Evolutionary conservation across 805 yeast species (phyloP), one percentile per base, ranked within the genome.

Genomic region (Teunomyces atbi): DNA sequence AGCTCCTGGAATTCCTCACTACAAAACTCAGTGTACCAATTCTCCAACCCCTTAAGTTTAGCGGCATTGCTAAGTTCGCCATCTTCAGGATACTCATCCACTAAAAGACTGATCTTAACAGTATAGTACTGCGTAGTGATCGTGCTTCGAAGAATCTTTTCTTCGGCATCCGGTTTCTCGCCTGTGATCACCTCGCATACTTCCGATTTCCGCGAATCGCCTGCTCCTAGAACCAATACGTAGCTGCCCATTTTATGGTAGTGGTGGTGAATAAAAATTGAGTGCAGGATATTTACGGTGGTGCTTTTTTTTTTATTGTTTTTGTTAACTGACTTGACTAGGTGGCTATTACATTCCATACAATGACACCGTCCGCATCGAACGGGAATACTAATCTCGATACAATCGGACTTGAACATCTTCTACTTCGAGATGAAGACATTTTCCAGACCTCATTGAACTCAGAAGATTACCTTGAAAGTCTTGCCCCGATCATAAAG

Each of bases 391-490:
- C 34, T 26, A 36, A 36, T 10, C 28, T 35, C 35, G 45, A 67
- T 23, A 59, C 61, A 7, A 48, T 67, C 7, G 67, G 65, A 32
- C 58, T 71, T 28, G 75, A 70, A 49, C 63, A 62, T 49, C 55
- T 71, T n/a, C 59, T 72, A 18, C 54, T 70, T 15, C 59, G 74
- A 27, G 72, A 68, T 50, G 74, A 68, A 16, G 74, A 70, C 54
- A 67, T 73, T 30, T 72, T 69, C 50, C 73, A 71, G 45, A 68
- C 76, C 13, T 76, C 82, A 1, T 59, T 78, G 27, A 66, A 73
- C 40, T 78, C 86, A 2, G 86, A 82, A 46, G 91, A 86, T 55
- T 87, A 84, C 61, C 63, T 89, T 33, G 96, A 89, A 52, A 89
- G 86, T 61, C 74, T 89, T 48, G 86, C 89, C 2, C 95, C 95